Percentiles rank a stretch among this genome's conserved stretches.
Conservation (phyloP, 1,284 basidiomycete species). For the Athelia sp. region DNA sequence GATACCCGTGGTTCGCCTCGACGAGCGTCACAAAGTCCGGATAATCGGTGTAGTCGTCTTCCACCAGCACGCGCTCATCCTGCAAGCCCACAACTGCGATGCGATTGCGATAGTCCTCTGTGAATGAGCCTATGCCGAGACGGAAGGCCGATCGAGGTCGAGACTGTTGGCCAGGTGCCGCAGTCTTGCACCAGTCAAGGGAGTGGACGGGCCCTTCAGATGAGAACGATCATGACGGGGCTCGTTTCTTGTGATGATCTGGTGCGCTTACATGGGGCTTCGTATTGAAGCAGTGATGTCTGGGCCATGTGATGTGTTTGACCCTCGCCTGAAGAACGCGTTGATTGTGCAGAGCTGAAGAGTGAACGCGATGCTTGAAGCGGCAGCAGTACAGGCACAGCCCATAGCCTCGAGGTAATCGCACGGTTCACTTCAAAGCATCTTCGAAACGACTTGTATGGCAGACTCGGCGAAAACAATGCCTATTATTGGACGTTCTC, state of each 20-base stretch:
- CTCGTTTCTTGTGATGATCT: constrained; percentile 3
- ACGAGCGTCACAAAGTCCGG: constrained; percentile 79
- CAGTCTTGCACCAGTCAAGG: constrained; percentile 80
- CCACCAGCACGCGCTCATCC: constrained; percentile 77
- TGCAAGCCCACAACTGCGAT: constrained; percentile 80
- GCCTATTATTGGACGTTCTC: no score
- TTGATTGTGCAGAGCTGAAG: no score
- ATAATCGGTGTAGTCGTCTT: constrained; percentile 77
- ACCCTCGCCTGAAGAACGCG: not conserved
- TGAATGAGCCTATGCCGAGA: constrained; percentile 74
- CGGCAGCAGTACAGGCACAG: not conserved
- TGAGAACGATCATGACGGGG: not conserved
- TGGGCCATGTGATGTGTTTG: constrained; percentile 44
- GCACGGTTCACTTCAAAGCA: no score
- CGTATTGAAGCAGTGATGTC: constrained; percentile 64
- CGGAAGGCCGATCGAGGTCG: constrained; percentile 76
- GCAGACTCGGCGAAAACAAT: no score
- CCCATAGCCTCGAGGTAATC: no score
- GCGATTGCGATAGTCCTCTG: constrained; percentile 75
- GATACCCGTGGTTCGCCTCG: constrained; percentile 78
- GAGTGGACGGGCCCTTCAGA: constrained; percentile 74
- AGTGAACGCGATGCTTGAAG: not conserved
- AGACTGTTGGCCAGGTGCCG: constrained; percentile 64
- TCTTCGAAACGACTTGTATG: no score
- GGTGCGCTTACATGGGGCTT: constrained; percentile 61